Evolutionary conservation across 75 land plant genomes (phyloP), one percentile per base, ranked within the genome.

Genomic region (Pinus taeda): DNA sequence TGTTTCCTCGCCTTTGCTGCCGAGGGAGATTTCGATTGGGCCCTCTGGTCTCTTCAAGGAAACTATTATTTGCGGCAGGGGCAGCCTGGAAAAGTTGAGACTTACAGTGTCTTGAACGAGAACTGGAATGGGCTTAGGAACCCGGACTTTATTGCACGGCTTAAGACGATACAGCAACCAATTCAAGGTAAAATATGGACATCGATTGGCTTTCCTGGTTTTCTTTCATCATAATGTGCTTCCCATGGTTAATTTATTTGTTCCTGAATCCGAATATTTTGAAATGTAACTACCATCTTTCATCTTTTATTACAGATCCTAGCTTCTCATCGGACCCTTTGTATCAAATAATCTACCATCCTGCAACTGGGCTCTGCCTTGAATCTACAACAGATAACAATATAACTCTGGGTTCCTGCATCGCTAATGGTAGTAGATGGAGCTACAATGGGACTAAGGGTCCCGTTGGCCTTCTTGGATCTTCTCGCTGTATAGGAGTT

Each of bases 1-100:
- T 88, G 90, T 71, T 81, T 81, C n/a, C 33, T 85, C 1, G 82
- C 85, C 20, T 75, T 76, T 37, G 61, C 77, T 3, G 88, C 79
- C 24, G 76, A 65, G 42, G 36, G 60, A 17, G 88, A 88, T 58
- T 71, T 86, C 45, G 90, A 88, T 53, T 88, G 90, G 90, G 88
- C 85, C 0, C 45, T 80, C 13, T 88, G 88, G 90, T 17, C 85
- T 1, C 70, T 85, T 76, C 79, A 77, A 60, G 90, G 88, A 60
- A 83, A 83, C 79, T 88, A 88, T 81, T 88, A 85, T 62, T 14
- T 66, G 30, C 70, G 70, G 1, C 17, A 66, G 14, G 30, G 29
- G 70, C 15, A 30, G 45, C 70, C 37, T 39, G 42, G 39, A 6
- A 30, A 30, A 4, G 70, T 30, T 36, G 70, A 66, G 45, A 66